Evolutionary conservation across 2,329 filamentous ascomycete species (phyloP), one percentile per base, ranked within the genome.

Genomic region (Rachicladosporium sp.): DNA sequence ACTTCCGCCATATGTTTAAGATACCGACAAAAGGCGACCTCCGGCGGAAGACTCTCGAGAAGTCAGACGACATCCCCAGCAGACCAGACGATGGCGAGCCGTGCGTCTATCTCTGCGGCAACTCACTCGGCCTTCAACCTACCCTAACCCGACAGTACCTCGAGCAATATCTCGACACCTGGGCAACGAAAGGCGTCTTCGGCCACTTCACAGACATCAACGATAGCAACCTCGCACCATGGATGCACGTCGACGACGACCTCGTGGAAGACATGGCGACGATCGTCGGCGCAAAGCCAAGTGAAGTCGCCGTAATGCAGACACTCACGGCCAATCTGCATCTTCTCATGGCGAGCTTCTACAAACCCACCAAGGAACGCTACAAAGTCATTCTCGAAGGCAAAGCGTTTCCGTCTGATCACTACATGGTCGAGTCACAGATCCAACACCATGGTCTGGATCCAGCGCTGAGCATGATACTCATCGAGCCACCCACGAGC

Each of bases 311-410:
- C 38, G 74, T 88, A 36, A 94, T 94, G 87, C 84, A 87, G 57
- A 88, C 82, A 0, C 62, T 94, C 52, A 93, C 84, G 2, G 76
- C 72, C 13, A 93, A 93, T 58, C 58, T 93, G 43, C 85, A 93
- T 58, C 61, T 93, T 10, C 66, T 91, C 53, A 78, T 93, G 78
- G 79, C 82, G 6, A 84, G 80, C 61, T 93, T 93, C 63, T 93
- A 89, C 63, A 69, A 66, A 38, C 85, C 85, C 0, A 80, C 70
- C 0, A 61, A 65, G 35, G 65, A 72, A 54, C 70, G 63, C 31
- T 80, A 81, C 64, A 91, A 89, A 65, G 81, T 93, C 46, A 81
- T 93, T 38, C 70, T 89, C n/a, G 86, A 94, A 60, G 84, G 82
- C 61, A 87, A 87, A 55, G 85, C 87, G 0, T 94, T 94, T 50